Conservation (phyloP, 2,329 filamentous ascomycete species). For the Diaporthe eres region DNA sequence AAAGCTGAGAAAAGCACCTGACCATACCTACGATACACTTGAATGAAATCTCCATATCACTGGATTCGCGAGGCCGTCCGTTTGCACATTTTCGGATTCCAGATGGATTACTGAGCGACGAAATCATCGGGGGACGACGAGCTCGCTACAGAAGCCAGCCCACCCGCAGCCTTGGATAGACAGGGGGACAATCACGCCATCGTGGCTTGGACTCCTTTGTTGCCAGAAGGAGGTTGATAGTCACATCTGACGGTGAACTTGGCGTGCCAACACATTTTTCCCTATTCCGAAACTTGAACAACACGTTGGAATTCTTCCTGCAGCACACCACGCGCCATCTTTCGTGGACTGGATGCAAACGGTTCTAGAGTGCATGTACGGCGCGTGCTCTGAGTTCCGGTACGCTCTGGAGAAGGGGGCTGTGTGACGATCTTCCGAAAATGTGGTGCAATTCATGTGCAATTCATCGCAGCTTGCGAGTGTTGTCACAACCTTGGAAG, state of each 20-base stretch:
- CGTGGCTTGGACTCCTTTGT: slow-evolving; percentile 28
- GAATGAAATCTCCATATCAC: too few species aligned
- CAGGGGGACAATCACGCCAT: slow-evolving; percentile 30
- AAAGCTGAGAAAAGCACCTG: not conserved
- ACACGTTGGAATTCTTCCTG: not conserved
- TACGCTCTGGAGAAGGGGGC: too few species aligned
- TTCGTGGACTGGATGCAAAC: not conserved
- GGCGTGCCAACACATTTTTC: not conserved
- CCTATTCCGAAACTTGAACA: not conserved
- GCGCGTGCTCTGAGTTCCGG: not conserved
- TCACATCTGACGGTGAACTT: not conserved
- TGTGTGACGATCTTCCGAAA: not conserved
- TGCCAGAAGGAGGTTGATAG: not conserved
- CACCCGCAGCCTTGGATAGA: not conserved
- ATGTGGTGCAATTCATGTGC: not conserved
- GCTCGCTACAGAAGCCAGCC: slow-evolving; percentile 1
- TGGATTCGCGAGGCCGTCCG: rapidly evolving
- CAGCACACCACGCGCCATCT: too few species aligned
- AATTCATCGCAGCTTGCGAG: not conserved
- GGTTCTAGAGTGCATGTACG: not conserved
- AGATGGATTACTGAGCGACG: not conserved
- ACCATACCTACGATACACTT: rapidly evolving
- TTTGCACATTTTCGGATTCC: not conserved
- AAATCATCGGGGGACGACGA: not conserved
- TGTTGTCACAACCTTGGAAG: not conserved